A percentile compares a stretch with the other conserved stretches of the same genome.
Evolutionary conservation across 2,329 filamentous ascomycete species (phyloP).

Genomic region (Beauveria sp.): DNA sequence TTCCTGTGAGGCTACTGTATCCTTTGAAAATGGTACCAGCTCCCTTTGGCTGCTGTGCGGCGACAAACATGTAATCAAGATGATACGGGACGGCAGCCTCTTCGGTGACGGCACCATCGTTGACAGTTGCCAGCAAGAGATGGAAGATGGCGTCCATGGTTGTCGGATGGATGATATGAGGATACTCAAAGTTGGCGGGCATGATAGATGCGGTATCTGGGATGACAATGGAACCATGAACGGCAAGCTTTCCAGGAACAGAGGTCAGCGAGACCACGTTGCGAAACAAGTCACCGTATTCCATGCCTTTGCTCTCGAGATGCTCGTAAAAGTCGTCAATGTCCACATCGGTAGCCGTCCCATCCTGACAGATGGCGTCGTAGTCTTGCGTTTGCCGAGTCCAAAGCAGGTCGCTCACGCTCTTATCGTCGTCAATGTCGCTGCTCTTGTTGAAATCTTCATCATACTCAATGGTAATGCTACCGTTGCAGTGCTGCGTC

Average conservation of each 20-base stretch:
- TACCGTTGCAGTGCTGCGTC: neutral
- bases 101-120: neutral
- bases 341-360: neutral
- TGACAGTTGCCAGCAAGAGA: slow-evolving; percentile 24
- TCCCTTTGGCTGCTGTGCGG: neutral
- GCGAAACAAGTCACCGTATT: slow-evolving; percentile 15
- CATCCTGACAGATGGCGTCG: neutral
- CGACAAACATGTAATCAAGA: slow-evolving; percentile 26
- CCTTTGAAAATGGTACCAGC: neutral
- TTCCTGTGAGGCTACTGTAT: neutral
- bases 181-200: slow-evolving; percentile 34
- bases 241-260: neutral
- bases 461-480: neutral
- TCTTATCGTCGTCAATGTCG: neutral
- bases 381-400: neutral
- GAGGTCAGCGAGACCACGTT: slow-evolving; percentile 11
- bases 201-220: slow-evolving; percentile 34
- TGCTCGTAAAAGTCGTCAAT: slow-evolving; percentile 13
- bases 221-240: slow-evolving; percentile 11
- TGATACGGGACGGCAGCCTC: slow-evolving; percentile 7
- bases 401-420: neutral
- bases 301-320: slow-evolving; percentile 14
- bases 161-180: slow-evolving; percentile 39
- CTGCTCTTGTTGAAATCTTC: neutral
- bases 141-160: slow-evolving; percentile 42